phyloP scores from a whole-genome alignment of 129 eudicot genomes.

The Smallanthus sonchifolius region DNA sequence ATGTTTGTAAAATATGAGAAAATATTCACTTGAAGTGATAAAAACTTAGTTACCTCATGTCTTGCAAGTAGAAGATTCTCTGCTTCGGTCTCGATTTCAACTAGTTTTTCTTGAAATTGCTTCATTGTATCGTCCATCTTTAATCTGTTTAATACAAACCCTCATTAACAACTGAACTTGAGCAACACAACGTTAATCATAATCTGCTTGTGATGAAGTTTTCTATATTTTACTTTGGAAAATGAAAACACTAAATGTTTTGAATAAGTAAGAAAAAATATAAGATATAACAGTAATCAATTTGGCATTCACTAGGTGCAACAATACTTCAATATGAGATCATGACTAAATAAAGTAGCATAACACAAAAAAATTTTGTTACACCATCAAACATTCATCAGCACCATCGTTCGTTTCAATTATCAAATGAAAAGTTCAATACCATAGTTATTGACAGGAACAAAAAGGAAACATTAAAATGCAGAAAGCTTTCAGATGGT shows the following conservation, averaged over 20 bases:
- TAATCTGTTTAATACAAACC: background rate
- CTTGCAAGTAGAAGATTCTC: constrained; percentile 74
- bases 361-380: too few relatives aligned
- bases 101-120: constrained; percentile 51
- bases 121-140: constrained; percentile 58
- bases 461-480: background rate
- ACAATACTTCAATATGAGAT: too few relatives aligned
- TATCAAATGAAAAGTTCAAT: background rate
- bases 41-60: constrained; percentile 57
- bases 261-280: background rate
- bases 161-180: background rate
- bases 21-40: background rate
- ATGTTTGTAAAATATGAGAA: background rate
- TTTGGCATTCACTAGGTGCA: background rate
- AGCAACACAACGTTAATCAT: background rate
- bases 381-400: too few relatives aligned
- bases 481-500: background rate
- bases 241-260: background rate
- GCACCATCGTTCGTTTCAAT: background rate
- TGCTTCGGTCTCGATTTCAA: constrained; percentile 72
- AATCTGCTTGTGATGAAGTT: background rate
- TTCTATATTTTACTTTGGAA: background rate
- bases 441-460: background rate
- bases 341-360: too few relatives aligned
- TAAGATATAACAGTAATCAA: background rate